phyloP scores from a whole-genome alignment of 768 basidiomycete genomes.

The Tephrocybe sp. region DNA sequence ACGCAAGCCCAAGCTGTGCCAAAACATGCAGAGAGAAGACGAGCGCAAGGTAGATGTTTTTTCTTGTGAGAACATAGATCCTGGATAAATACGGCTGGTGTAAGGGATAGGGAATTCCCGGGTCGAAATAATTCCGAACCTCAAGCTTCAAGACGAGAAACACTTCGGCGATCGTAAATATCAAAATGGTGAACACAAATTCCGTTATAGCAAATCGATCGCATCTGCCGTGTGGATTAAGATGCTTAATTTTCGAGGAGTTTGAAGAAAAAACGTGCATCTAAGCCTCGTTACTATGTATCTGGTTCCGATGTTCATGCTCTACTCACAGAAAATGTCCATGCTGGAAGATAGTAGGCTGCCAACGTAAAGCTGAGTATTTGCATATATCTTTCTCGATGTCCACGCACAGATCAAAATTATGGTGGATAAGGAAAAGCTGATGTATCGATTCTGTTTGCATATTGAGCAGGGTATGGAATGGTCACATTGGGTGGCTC shows the following conservation, averaged over 20 bases:
- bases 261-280: constrained; percentile 4
- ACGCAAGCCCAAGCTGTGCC: constrained; percentile 14
- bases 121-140: constrained; percentile 10
- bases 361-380: not conserved
- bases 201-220: constrained; percentile 16
- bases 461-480: not conserved
- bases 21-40: constrained; percentile 13
- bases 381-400: not conserved
- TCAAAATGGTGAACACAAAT: constrained; percentile 18
- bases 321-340: constrained; percentile 10
- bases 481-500: not conserved
- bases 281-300: not conserved
- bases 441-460: constrained; percentile 20
- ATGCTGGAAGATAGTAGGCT: constrained; percentile 17
- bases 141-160: constrained; percentile 19
- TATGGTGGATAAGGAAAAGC: constrained; percentile 14
- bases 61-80: constrained; percentile 17
- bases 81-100: not conserved
- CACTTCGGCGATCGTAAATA: constrained; percentile 19
- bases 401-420: constrained; percentile 13
- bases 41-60: constrained; percentile 13
- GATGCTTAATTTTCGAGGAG: not conserved
- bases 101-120: not conserved
- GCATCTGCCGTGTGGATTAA: constrained; percentile 16
- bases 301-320: not conserved